Percentiles rank a stretch among this genome's conserved stretches.
Evolutionary conservation across 2,329 filamentous ascomycete species (phyloP).

Genomic region (Cyclaneusma minus): DNA sequence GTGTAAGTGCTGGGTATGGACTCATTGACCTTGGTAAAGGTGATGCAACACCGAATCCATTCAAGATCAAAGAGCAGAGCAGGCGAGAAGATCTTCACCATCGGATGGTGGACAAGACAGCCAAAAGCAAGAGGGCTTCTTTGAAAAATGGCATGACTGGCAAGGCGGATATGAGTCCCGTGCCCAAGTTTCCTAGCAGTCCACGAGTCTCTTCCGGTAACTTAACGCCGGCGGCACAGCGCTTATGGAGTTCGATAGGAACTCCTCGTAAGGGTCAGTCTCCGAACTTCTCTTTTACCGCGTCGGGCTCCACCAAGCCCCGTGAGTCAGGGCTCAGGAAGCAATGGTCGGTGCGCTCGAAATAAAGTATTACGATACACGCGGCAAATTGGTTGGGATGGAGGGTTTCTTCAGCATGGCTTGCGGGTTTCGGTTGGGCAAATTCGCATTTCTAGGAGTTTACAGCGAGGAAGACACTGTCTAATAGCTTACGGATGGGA

Average conservation of each 20-base stretch:
- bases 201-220: slow-evolving; percentile 34
- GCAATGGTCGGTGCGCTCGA: too few relatives aligned
- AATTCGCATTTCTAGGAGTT: too few relatives aligned
- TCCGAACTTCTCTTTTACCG: slow-evolving; percentile 19
- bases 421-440: too few relatives aligned
- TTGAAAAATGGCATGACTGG: slow-evolving; percentile 43
- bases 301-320: slow-evolving; percentile 4
- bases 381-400: too few relatives aligned
- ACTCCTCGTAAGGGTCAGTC: slow-evolving; percentile 18
- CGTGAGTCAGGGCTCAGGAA: too few relatives aligned
- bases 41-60: slow-evolving; percentile 58
- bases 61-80: slow-evolving; percentile 60
- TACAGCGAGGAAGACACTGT: too few relatives aligned
- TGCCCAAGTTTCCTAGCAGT: slow-evolving; percentile 57
- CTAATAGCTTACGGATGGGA: too few relatives aligned
- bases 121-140: slow-evolving; percentile 52
- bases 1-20: slow-evolving; percentile 20
- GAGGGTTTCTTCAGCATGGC: too few relatives aligned
- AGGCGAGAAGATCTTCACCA: slow-evolving; percentile 70
- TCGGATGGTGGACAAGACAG: slow-evolving; percentile 70
- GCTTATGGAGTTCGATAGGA: slow-evolving; percentile 48
- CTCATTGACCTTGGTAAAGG: slow-evolving; percentile 41
- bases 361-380: too few relatives aligned
- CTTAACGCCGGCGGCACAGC: slow-evolving; percentile 61
- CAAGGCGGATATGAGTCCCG: slow-evolving; percentile 40